These are phyloP conservation scores for Lentinula novae-zelandiae DNA, from an alignment of 1,284 basidiomycete species.

Conservation along the genomic window DNA sequence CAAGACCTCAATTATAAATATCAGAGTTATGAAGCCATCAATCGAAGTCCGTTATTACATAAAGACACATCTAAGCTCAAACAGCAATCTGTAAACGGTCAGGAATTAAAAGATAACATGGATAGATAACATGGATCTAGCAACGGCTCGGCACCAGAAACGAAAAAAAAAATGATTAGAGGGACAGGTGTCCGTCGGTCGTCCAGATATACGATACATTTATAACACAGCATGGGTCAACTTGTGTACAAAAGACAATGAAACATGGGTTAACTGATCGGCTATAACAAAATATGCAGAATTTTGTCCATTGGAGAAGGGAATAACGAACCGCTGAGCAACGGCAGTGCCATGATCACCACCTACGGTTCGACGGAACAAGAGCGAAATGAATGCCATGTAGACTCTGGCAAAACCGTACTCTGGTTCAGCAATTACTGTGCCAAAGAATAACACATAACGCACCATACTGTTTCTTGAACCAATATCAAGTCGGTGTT, in stretches of 20 bases:
- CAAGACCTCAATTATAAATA: too few species aligned
- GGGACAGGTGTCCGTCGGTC: not conserved
- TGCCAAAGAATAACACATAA: not conserved
- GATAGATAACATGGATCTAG: not conserved
- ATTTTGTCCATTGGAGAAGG: not conserved
- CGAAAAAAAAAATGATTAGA: not conserved
- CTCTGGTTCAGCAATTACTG: not conserved
- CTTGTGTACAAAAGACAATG: not conserved
- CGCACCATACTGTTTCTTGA: not conserved
- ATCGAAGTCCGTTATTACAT: too few species aligned
- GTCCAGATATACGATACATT: not conserved
- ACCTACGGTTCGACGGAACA: not conserved
- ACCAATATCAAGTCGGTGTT: conserved; percentile 1
- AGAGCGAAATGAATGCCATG: not conserved
- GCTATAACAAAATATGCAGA: not conserved
- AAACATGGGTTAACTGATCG: not conserved
- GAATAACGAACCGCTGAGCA: not conserved
- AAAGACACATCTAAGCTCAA: too few species aligned
- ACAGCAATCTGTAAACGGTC: too few species aligned
- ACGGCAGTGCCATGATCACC: conserved; percentile 7
- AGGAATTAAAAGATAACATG: not conserved
- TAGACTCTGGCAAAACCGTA: not conserved
- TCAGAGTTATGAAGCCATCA: too few species aligned
- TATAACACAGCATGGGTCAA: not conserved
- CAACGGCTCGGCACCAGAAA: not conserved